A percentile compares a stretch with the other conserved stretches of the same genome.
These are phyloP conservation scores for Venturia nashicola DNA, from an alignment of 2,329 filamentous ascomycete species.

Conservation along the genomic window DNA sequence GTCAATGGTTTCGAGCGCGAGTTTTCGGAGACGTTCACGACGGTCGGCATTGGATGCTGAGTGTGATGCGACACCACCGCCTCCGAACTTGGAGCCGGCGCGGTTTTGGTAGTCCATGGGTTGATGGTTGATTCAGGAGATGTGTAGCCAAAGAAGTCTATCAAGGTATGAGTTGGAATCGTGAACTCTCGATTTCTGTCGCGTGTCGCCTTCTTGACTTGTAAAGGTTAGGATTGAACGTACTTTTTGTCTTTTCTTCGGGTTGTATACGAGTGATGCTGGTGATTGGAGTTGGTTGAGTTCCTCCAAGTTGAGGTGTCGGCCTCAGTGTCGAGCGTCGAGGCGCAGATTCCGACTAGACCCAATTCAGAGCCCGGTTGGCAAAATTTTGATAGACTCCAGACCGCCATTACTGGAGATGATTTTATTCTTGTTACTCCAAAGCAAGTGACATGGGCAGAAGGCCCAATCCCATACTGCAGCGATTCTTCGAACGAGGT, in stretches of 20 bases:
- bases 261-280: too few relatives aligned
- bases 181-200: too few relatives aligned
- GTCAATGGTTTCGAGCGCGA: constrained; percentile 97
- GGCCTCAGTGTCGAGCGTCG: too few relatives aligned
- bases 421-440: not conserved
- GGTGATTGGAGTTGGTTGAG: too few relatives aligned
- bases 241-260: too few relatives aligned
- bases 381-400: not conserved
- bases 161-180: too few relatives aligned
- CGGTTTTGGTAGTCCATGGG: constrained; percentile 52
- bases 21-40: constrained; percentile 91
- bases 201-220: too few relatives aligned
- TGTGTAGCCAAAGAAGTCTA: too few relatives aligned
- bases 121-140: not conserved
- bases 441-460: constrained; percentile 50
- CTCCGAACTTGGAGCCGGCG: constrained; percentile 93
- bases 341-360: not conserved
- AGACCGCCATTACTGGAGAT: not conserved
- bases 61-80: constrained; percentile 88
- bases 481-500: constrained; percentile 79
- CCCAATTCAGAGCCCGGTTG: not conserved
- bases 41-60: constrained; percentile 93
- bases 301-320: too few relatives aligned
- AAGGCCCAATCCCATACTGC: constrained; percentile 71
- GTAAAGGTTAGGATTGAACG: too few relatives aligned